These are phyloP conservation scores for Bretschneidera sinensis DNA, from an alignment of 345 rosid species.

Conservation along the genomic window DNA sequence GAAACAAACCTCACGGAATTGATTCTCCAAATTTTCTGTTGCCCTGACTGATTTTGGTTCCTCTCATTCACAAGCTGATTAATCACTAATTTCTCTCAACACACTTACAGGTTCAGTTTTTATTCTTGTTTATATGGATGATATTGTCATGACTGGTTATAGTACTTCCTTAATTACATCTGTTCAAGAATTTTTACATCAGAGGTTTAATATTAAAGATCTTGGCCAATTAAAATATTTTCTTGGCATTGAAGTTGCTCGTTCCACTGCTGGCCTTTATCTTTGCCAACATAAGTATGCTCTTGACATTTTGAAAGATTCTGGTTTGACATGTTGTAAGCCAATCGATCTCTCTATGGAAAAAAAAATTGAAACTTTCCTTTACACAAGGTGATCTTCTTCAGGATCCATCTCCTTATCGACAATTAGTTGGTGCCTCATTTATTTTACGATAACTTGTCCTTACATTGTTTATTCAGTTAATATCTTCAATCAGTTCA, in stretches of 20 bases:
- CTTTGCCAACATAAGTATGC: constrained; percentile 7
- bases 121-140: constrained; percentile 2
- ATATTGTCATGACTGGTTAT: neutral
- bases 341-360: neutral
- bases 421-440: neutral
- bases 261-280: neutral
- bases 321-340: neutral
- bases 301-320: neutral
- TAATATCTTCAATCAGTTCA: constrained; percentile 2
- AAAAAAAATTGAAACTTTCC: too few relatives aligned
- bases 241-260: too few relatives aligned
- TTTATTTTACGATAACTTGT: neutral
- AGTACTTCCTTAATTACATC: accelerated
- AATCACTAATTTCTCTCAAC: too few relatives aligned
- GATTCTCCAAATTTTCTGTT: too few relatives aligned
- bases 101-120: too few relatives aligned
- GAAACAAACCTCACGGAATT: too few relatives aligned
- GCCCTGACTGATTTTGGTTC: too few relatives aligned
- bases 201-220: constrained; percentile 6
- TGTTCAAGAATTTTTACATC: neutral
- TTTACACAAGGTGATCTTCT: too few relatives aligned
- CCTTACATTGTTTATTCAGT: too few relatives aligned
- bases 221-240: neutral
- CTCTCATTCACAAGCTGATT: too few relatives aligned
- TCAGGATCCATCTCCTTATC: neutral